Evolutionary conservation across 2,329 filamentous ascomycete genomes (phyloP).

Genomic region (Ophiobolus disseminans): DNA sequence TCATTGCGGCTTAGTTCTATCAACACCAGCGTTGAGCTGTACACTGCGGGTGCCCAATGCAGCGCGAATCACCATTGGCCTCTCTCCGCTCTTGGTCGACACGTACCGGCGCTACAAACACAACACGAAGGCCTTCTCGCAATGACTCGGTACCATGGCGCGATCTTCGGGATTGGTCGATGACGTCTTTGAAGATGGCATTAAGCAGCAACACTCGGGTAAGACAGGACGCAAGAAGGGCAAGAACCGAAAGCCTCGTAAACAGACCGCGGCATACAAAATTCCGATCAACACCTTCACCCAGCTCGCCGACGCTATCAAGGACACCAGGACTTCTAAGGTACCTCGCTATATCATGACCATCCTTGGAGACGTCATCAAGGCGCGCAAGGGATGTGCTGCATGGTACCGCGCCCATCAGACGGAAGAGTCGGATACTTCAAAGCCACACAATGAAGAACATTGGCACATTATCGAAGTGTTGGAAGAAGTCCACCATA

Average conservation of each 20-base stretch:
- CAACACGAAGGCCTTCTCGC: background rate
- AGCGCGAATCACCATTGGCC: background rate
- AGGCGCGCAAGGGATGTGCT: slow-evolving; percentile 6
- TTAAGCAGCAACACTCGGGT: background rate
- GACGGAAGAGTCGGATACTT: background rate
- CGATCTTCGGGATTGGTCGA: background rate
- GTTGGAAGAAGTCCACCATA: background rate
- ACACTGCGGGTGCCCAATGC: too few relatives aligned
- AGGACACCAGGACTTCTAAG: background rate
- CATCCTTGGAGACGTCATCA: slow-evolving; percentile 9
- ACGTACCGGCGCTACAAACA: slow-evolving; percentile 2
- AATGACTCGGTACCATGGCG: slow-evolving; percentile 1
- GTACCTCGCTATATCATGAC: slow-evolving; percentile 1
- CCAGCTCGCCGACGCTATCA: slow-evolving; percentile 8
- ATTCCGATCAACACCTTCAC: background rate
- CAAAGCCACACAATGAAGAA: background rate
- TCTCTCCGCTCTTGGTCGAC: background rate
- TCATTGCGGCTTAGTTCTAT: too few relatives aligned
- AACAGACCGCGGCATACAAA: background rate
- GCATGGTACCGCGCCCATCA: slow-evolving; percentile 1
- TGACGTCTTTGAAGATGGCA: background rate
- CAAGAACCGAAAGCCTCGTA: slow-evolving; percentile 1
- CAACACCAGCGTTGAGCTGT: too few relatives aligned
- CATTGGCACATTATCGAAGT: slow-evolving; percentile 9
- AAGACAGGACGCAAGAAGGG: background rate